Base-by-base conservation (phyloP, 2,329 filamentous ascomycete species). In the Scytalidium sp. region DNA sequence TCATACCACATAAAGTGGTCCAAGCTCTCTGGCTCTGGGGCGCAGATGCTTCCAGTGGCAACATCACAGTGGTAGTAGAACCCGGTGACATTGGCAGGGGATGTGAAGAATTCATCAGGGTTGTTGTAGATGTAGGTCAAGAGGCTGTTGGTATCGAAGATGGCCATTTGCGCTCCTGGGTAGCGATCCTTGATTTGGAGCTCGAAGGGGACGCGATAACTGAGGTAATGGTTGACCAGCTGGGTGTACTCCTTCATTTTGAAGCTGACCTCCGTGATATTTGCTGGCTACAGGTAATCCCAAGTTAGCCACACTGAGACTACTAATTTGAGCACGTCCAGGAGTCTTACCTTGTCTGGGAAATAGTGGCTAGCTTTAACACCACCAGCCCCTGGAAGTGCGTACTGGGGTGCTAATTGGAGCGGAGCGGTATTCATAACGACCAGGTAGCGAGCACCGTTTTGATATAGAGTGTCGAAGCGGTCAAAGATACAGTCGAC, bases 1-100 rank as follows among this genome's bases (percentile, higher is more conserved):
- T 93, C 87, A 59, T 76, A 88, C 85, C 87, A 92, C 64, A 90
- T 56, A 63, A 80, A 92, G 42, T 79, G 83, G 56, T 86, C 79
- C 27, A 73, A 66, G 32, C 70, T 68, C 50, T 69, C 51, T 41
- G 50, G n/a, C 6, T 25, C 47, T 8, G 43, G 45, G 3, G 61
- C 61, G 54, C 77, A 81, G 3, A 62, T 53, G 3, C 50, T 47
- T 8, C 55, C 51, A 19, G 64, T 57, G 11, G 52, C 50, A 2
- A 62, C 49, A 20, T 64, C 46, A 59, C 87, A 90, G 19, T 78
- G 67, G 41, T 79, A 73, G 48, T 78, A 81, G 41, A 71, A 80
- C 0, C 80, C 79, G 0, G 76, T 80, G 2, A 83, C 79, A 60
- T 90, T 83, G 5, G 79, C 73, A 3, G 86, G 85, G 2, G 75